Evolutionary conservation across 441 rosid genomes (phyloP).

Genomic region (Adansonia grandidieri): DNA sequence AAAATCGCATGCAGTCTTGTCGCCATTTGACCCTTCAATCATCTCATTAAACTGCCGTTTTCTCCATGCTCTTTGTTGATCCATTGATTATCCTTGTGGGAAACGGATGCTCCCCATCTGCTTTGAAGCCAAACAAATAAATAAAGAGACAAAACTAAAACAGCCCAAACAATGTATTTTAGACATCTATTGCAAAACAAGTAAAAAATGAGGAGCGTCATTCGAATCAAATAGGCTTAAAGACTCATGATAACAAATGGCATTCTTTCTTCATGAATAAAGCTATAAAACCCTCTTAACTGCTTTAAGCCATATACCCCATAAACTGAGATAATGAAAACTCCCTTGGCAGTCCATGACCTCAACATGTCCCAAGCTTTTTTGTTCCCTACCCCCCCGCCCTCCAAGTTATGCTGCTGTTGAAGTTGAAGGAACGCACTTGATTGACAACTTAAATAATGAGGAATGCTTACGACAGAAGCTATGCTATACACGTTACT

Average conservation of each 20-base stretch:
- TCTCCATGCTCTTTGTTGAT: constrained; percentile 45
- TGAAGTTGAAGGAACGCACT: no score
- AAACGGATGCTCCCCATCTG: constrained; percentile 54
- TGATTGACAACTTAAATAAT: no score
- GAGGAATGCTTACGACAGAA: no score
- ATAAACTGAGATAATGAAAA: neutral
- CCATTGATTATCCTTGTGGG: constrained; percentile 41
- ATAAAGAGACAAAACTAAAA: neutral
- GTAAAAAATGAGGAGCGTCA: neutral
- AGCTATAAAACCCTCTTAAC: neutral
- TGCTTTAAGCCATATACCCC: neutral
- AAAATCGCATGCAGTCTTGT: constrained; percentile 23
- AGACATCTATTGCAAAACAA: constrained; percentile 1
- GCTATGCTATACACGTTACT: neutral
- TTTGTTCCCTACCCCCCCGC: no score
- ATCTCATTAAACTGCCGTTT: constrained; percentile 39
- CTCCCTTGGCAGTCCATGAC: no score
- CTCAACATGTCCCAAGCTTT: no score
- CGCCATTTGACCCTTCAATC: constrained; percentile 39
- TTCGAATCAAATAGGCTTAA: neutral
- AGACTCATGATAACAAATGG: constrained; percentile 19
- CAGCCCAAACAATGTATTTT: neutral
- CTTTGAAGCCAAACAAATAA: constrained; percentile 36
- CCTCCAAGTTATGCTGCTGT: no score
- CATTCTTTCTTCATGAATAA: constrained; percentile 4